phyloP scores from a whole-genome alignment of 1,284 basidiomycete genomes.

The Neotropicomus parvogracilis region DNA sequence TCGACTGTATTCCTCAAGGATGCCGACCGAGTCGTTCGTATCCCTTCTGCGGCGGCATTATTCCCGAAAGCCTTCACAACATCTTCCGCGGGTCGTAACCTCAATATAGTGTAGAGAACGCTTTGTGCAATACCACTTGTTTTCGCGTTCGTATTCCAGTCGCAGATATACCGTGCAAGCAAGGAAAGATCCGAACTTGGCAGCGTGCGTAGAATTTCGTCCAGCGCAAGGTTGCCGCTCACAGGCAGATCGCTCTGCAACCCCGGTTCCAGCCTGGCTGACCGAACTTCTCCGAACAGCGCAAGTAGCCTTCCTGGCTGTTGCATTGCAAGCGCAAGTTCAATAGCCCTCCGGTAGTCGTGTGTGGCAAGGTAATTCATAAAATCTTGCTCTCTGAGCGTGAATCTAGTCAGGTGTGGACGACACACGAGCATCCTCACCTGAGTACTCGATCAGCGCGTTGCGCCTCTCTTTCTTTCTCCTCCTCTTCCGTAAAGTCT shows the following conservation, averaged over 20 bases:
- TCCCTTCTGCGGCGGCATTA: conserved; percentile 31
- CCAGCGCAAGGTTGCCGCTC: conserved; percentile 72
- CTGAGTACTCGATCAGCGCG: conserved; percentile 72
- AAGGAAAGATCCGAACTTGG: conserved; percentile 72
- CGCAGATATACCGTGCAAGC: conserved; percentile 78
- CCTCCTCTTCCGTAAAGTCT: conserved; percentile 82
- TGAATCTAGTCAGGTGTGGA: conserved; percentile 7
- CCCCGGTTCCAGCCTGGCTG: conserved; percentile 26
- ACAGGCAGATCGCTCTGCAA: conserved; percentile 34
- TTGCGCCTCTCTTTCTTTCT: conserved; percentile 68
- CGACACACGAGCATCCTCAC: conserved; percentile 44
- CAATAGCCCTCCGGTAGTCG: conserved; percentile 90
- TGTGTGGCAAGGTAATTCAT: conserved; percentile 83
- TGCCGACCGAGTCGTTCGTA: conserved; percentile 37
- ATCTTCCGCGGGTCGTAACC: conserved; percentile 69
- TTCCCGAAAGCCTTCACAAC: conserved; percentile 68
- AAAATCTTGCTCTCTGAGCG: conserved; percentile 88
- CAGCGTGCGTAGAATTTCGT: conserved; percentile 76
- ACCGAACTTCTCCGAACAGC: conserved; percentile 71
- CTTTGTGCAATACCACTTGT: conserved; percentile 86
- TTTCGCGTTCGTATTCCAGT: conserved; percentile 92
- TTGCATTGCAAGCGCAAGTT: conserved; percentile 86
- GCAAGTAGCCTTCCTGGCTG: conserved; percentile 87
- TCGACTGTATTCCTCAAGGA: conserved; percentile 77
- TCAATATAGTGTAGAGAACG: conserved; percentile 80